Evolutionary conservation across 176 grass and related monocot genomes (phyloP).

Genomic region (sorghum (Sorghum bicolor)): Sorghum_bicolor_NCBIv3 NC_012872.2:67628001-67628500

Average conservation of each 20-base stretch:
- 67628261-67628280: neutral
- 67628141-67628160: conserved; percentile 32
- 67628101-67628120: conserved; percentile 82
- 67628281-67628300: neutral
- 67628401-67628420: conserved; percentile 75
- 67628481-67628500: conserved; percentile 64
- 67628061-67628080: conserved; percentile 64
- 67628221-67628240: neutral
- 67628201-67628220: neutral
- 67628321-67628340: neutral
- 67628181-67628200: neutral
- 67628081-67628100: conserved; percentile 71
- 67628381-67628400: conserved; percentile 50
- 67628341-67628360: conserved; percentile 15
- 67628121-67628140: conserved; percentile 78
- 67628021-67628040: conserved; percentile 83
- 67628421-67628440: conserved; percentile 84
- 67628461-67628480: conserved; percentile 57
- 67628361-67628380: conserved; percentile 2
- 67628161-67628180: conserved; percentile 15
- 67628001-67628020: conserved; percentile 72
- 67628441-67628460: conserved; percentile 73
- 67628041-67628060: conserved; percentile 80
- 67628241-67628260: conserved; percentile 3
- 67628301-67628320: neutral